Evolutionary conservation across 2,329 filamentous ascomycete species (phyloP).

Genomic region (Aspergillus sp.): DNA sequence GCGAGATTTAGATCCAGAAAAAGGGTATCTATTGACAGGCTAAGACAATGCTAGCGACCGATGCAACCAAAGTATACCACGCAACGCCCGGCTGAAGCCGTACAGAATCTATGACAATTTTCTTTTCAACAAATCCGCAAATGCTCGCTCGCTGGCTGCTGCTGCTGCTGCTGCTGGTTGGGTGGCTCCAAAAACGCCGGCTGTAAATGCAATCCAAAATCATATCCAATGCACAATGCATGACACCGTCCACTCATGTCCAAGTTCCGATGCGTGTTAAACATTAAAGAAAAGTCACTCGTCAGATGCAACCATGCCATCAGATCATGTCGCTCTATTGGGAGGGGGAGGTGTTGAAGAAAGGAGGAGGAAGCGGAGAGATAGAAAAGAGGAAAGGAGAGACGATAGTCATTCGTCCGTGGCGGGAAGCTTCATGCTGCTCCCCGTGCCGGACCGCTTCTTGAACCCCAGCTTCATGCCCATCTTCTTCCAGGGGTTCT

Average conservation of each 20-base stretch:
- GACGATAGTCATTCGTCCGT: slow-evolving; percentile 23
- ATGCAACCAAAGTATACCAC: not conserved
- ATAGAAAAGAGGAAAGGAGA: not conserved
- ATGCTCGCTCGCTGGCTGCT: not conserved
- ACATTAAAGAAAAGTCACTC: slow-evolving; percentile 10
- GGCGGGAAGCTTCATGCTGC: slow-evolving; percentile 22
- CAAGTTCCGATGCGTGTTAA: slow-evolving; percentile 7
- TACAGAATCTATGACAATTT: not conserved
- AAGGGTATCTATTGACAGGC: slow-evolving; percentile 13
- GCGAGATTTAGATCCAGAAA: no score
- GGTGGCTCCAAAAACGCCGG: not conserved
- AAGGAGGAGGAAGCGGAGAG: not conserved
- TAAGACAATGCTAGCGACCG: no score
- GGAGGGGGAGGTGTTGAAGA: not conserved
- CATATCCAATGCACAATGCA: slow-evolving; percentile 19
- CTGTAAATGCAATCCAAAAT: not conserved
- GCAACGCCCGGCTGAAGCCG: not conserved
- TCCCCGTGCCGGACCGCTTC: slow-evolving; percentile 31
- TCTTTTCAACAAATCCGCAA: not conserved
- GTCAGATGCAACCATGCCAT: slow-evolving; percentile 12
- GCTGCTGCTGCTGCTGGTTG: not conserved
- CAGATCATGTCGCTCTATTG: slow-evolving; percentile 15
- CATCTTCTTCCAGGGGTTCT: slow-evolving; percentile 55
- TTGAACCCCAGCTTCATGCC: slow-evolving; percentile 49
- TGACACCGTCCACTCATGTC: slow-evolving; percentile 23